Evolutionary conservation across 2,329 filamentous ascomycete species (phyloP), one percentile per base, ranked within the genome.

Genomic region (Xylariales sp.): DNA sequence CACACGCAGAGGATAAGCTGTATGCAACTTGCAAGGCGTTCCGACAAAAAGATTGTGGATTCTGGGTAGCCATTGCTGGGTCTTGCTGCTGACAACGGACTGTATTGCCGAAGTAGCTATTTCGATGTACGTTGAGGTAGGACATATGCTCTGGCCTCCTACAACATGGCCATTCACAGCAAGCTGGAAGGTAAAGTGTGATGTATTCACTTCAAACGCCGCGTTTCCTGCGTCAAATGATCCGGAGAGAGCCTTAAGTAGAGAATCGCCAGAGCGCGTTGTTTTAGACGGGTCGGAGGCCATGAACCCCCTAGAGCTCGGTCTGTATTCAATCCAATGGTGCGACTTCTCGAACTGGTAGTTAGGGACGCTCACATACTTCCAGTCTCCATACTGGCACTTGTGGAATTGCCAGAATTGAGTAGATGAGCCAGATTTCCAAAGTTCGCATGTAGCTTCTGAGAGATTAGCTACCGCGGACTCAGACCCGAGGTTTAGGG

Each of bases 71-170:
- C n/a, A 28, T 10, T 23, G 5, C 1, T 6, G n/a, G 8, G 3
- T 7, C 18, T 48, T 23, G 45, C 18, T 48, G n/a, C 45, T n/a
- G 10, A 28, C 3, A 23, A 9, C n/a, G 3, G 28, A 46, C 23
- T 23, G 14, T 2, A 36, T 43, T 23, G 28, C 50, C 6, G 50
- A 28, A 36, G 32, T 53, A 39, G 52, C 60, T 28, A 62, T 46
- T 41, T 69, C 67, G 30, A 69, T 52, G 46, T 69, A 69, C 56
- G 62, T 64, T 2, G 64, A 69, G 49, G 67, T 60, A 5, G 67
- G 67, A 14, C 53, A 63, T 3, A 49, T 12, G 16, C 41, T 28
- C 28, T 48, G 18, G 16, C 52, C 52, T n/a, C 12, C 14, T 3
- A 63, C 52, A 1, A 41, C 16, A 28, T 63, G 60, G 5, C 60